Percentiles rank a stretch among this genome's conserved stretches.
Conservation (phyloP, 1,284 basidiomycete species). For the Xerocomus amazonicus region DNA sequence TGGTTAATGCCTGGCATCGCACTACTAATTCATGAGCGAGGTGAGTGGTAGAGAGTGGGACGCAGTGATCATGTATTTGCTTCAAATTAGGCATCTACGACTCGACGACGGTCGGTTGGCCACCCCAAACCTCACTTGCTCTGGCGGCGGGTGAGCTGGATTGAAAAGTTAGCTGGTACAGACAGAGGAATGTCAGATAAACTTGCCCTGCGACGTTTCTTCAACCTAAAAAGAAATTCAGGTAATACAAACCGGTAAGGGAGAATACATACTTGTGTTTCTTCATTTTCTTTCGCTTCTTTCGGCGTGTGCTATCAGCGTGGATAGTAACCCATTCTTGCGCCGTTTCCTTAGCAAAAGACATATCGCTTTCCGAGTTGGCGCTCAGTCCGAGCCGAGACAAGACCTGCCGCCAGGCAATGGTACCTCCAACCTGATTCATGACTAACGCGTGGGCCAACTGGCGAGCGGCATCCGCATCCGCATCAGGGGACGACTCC, state of each 20-base stretch:
- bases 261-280: constrained; percentile 77
- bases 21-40: neutral
- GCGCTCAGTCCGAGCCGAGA: constrained; percentile 56
- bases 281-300: constrained; percentile 85
- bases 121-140: constrained; percentile 24
- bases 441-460: constrained; percentile 65
- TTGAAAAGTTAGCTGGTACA: constrained; percentile 12
- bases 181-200: neutral
- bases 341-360: constrained; percentile 48
- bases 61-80: neutral
- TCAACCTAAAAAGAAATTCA: constrained; percentile 32
- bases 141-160: constrained; percentile 32
- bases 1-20: neutral
- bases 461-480: constrained; percentile 72
- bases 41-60: neutral
- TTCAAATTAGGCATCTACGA: neutral
- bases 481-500: constrained; percentile 60
- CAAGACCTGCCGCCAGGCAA: constrained; percentile 63
- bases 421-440: constrained; percentile 54
- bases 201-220: constrained; percentile 44
- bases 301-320: constrained; percentile 78
- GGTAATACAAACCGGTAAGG: constrained; percentile 1
- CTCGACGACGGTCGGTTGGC: neutral
- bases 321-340: constrained; percentile 58
- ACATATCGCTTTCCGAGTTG: constrained; percentile 44